A percentile compares a stretch with the other conserved stretches of the same genome.
phyloP scores from a whole-genome alignment of 129 eudicot genomes.

The Rutidosis leptorrhynchoides region DNA sequence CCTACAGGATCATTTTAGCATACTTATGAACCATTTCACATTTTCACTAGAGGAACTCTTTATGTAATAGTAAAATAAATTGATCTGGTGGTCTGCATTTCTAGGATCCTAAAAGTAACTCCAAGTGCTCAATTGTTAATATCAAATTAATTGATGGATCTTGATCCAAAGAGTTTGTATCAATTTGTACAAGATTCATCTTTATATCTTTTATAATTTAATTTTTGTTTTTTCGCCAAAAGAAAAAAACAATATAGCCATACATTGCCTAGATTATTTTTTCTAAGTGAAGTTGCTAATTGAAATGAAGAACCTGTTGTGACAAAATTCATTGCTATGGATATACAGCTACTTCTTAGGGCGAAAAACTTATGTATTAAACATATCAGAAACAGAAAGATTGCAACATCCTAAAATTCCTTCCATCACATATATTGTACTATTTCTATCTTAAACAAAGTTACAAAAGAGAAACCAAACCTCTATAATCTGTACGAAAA shows the following conservation, averaged over 20 bases:
- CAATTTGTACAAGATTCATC: too few species aligned
- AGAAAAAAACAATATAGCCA: neutral
- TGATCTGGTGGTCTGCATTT: conserved; percentile 14
- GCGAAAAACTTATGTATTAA: neutral
- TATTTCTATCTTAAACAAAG: conserved; percentile 10
- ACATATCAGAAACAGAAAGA: neutral
- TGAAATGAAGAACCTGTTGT: neutral
- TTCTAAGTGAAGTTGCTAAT: neutral
- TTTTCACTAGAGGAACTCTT: neutral
- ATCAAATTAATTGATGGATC: too few species aligned
- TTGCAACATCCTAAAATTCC: neutral
- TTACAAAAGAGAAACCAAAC: conserved; percentile 5
- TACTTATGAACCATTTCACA: conserved; percentile 5
- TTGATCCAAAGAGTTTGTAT: too few species aligned
- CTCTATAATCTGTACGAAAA: conserved; percentile 18
- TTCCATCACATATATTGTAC: neutral
- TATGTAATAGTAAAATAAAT: neutral
- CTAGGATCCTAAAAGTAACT: conserved; percentile 9
- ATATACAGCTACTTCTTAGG: conserved; percentile 1
- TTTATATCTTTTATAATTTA: too few species aligned
- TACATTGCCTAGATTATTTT: neutral
- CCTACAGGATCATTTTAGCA: conserved; percentile 3
- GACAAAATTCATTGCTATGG: neutral
- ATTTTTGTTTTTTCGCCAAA: too few species aligned
- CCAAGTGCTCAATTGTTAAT: too few species aligned